Conservation (phyloP, 352 stramenopile species). For the Nothophytophthora sp. region DNA sequence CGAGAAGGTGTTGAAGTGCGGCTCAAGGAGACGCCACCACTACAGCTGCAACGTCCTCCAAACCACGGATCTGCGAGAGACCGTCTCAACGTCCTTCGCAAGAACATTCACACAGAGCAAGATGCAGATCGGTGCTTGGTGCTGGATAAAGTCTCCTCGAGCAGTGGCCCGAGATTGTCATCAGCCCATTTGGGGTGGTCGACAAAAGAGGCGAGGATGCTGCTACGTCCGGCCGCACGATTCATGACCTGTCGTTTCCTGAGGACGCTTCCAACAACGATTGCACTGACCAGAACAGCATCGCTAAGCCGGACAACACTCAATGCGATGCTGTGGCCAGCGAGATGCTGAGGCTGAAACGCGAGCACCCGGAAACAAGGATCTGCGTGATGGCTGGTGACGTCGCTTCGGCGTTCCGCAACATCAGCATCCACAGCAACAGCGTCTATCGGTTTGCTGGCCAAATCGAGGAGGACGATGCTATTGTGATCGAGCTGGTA, state of each 20-base stretch:
- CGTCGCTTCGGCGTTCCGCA: background rate
- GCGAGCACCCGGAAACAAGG: background rate
- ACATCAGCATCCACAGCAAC: slow-evolving; percentile 1
- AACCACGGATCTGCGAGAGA: slow-evolving; percentile 3
- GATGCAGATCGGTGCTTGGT: slow-evolving; percentile 1
- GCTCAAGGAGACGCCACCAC: background rate
- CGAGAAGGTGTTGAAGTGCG: background rate
- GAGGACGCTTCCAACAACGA: background rate
- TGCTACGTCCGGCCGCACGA: background rate
- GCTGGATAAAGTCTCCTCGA: background rate
- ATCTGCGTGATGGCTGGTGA: background rate
- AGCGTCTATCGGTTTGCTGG: background rate
- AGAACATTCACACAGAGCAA: slow-evolving; percentile 3
- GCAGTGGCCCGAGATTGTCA: background rate
- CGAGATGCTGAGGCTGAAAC: background rate
- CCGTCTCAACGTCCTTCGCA: background rate
- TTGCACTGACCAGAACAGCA: background rate
- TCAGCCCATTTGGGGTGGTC: slow-evolving; percentile 1
- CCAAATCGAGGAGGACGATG: background rate
- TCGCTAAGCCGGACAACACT: background rate
- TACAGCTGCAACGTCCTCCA: background rate
- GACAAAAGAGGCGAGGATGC: background rate
- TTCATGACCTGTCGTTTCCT: background rate
- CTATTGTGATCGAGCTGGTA: background rate
- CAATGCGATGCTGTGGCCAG: background rate